Conservation (phyloP, 176 grass and related monocot species). For the Triticum aestivum region DNA sequence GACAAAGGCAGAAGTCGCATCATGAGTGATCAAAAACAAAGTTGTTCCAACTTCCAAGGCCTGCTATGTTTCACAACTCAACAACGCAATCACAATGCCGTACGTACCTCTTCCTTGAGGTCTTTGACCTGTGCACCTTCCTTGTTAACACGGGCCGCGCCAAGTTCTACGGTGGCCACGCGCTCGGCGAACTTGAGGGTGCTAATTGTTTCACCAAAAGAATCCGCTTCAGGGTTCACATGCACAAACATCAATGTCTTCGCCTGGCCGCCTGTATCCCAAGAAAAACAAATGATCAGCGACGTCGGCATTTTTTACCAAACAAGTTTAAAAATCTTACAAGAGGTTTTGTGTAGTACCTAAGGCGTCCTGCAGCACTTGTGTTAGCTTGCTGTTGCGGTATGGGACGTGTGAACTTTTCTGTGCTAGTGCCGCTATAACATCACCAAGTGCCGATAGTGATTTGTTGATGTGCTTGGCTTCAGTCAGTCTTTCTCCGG, state of each 20-base stretch:
- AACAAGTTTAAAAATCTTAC: not conserved
- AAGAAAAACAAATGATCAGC: slow-evolving; percentile 21
- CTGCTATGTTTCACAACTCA: not conserved
- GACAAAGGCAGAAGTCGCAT: slow-evolving; percentile 13
- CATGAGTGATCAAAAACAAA: not conserved
- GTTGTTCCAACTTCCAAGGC: not conserved
- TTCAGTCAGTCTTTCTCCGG: slow-evolving; percentile 81
- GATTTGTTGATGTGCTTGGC: slow-evolving; percentile 85
- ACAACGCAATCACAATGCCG: not conserved
- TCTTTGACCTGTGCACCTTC: slow-evolving; percentile 73
- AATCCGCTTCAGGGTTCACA: slow-evolving; percentile 72
- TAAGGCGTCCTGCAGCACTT: slow-evolving; percentile 84
- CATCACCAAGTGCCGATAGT: slow-evolving; percentile 82
- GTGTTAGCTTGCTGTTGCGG: slow-evolving; percentile 89
- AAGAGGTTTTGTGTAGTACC: slow-evolving; percentile 32
- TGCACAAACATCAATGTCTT: slow-evolving; percentile 98
- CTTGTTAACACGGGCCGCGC: slow-evolving; percentile 69
- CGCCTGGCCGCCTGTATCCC: slow-evolving; percentile 72
- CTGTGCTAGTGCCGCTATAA: slow-evolving; percentile 81
- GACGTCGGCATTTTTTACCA: not conserved
- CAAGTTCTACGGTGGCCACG: slow-evolving; percentile 72
- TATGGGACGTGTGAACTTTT: slow-evolving; percentile 86
- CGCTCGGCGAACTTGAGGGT: slow-evolving; percentile 90
- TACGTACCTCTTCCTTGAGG: slow-evolving; percentile 77
- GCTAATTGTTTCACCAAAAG: slow-evolving; percentile 84